phyloP scores from a whole-genome alignment of 2,329 filamentous ascomycete genomes.

The Endocalyx cinctus region DNA sequence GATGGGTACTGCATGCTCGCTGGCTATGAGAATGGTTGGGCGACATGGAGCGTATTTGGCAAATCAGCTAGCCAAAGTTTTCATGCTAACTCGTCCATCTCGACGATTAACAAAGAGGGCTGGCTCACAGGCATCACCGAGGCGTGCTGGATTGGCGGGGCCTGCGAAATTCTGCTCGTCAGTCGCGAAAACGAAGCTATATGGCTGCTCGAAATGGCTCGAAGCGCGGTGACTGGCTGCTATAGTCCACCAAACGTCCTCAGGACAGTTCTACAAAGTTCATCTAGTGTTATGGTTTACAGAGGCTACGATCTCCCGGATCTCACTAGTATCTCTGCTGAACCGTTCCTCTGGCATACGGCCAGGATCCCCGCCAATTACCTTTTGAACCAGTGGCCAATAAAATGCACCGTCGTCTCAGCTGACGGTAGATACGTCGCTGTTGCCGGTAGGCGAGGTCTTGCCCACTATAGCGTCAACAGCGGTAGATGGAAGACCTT shows the following conservation, averaged over 20 bases:
- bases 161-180: slow-evolving; percentile 77
- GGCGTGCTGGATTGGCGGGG: slow-evolving; percentile 82
- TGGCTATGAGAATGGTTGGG: slow-evolving; percentile 89
- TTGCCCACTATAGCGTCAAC: slow-evolving; percentile 92
- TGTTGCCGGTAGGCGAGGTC: slow-evolving; percentile 85
- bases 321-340: slow-evolving; percentile 84
- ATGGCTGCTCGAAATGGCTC: slow-evolving; percentile 87
- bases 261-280: slow-evolving; percentile 82
- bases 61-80: slow-evolving; percentile 86
- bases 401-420: slow-evolving; percentile 81
- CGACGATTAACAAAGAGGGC: slow-evolving; percentile 65
- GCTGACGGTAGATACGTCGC: slow-evolving; percentile 91
- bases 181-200: slow-evolving; percentile 69
- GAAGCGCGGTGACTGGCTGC: slow-evolving; percentile 87
- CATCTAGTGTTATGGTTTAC: slow-evolving; percentile 85
- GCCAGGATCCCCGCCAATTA: slow-evolving; percentile 81
- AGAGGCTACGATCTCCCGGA: slow-evolving; percentile 89
- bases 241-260: slow-evolving; percentile 90
- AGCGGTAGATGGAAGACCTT: slow-evolving; percentile 97
- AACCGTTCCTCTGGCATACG: slow-evolving; percentile 92
- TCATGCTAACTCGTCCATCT: slow-evolving; percentile 59
- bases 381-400: slow-evolving; percentile 88
- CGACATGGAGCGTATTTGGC: slow-evolving; percentile 95
- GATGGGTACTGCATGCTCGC: slow-evolving; percentile 96
- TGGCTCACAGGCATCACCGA: slow-evolving; percentile 79